Percentiles rank a stretch among this genome's conserved stretches.
phyloP scores from a whole-genome alignment of 2,329 filamentous ascomycete genomes.

The Sarocladiaceae sp. region DNA sequence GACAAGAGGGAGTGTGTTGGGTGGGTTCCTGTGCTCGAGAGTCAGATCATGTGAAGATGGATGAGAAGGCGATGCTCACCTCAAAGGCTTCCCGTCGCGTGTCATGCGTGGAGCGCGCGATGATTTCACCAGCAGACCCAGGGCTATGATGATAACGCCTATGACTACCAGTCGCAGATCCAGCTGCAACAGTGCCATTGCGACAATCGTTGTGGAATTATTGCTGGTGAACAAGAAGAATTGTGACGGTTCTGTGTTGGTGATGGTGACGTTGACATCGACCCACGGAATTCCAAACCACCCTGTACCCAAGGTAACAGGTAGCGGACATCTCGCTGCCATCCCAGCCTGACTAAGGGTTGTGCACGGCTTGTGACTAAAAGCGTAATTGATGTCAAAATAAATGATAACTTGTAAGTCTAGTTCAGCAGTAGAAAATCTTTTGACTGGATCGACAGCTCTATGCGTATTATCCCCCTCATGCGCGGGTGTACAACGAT shows the following conservation, averaged over 20 bases:
- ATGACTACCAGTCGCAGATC: not conserved
- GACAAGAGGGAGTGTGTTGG: constrained; percentile 48
- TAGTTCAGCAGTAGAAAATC: too few species aligned
- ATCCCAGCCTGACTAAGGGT: too few species aligned
- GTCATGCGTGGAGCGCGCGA: constrained; percentile 10
- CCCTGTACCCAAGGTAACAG: too few species aligned
- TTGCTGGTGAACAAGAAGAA: not conserved
- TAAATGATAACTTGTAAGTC: too few species aligned
- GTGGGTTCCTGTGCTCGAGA: constrained; percentile 35
- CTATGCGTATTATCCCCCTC: too few species aligned
- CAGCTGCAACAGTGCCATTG: not conserved
- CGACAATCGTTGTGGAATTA: too few species aligned
- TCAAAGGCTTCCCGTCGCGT: constrained; percentile 10
- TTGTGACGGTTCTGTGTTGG: not conserved
- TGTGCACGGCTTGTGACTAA: too few species aligned
- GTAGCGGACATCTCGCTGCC: too few species aligned
- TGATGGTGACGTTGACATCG: not conserved
- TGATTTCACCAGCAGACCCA: not conserved
- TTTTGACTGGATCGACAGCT: too few species aligned
- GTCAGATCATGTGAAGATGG: not conserved
- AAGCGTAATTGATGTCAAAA: too few species aligned
- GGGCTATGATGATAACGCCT: not conserved
- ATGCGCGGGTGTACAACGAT: too few species aligned
- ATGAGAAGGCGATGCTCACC: constrained; percentile 1
- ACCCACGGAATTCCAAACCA: too few species aligned